Base-by-base conservation (phyloP, 805 yeast genomes). In the Wickerhamomyces canadensis region DNA sequence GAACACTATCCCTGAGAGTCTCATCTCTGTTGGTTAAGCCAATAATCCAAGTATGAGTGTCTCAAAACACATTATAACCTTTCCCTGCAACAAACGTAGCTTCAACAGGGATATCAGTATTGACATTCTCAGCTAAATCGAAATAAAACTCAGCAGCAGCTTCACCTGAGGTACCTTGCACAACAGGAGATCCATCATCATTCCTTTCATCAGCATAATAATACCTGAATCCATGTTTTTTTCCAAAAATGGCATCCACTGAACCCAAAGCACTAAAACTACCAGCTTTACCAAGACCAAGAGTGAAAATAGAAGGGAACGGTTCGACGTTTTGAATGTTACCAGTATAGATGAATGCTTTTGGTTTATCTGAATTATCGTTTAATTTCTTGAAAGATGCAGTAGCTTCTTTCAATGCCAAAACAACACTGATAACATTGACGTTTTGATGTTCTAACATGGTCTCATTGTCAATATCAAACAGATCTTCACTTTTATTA, bases 161-260 rank as follows among this genome's bases (percentile, higher is more conserved):
- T 10, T 21, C 28, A 31, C 32, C 32, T 16, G 27, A 13, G 16
- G 24, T 28, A 11, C 23, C 27, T 6, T n/a, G n/a, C 4, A 16
- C 3, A 17, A 23, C 31, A 4, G 32, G 32, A n/a, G 14, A 27
- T 27, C 39, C 35, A 7, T 36, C 19, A 8, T 13, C 19, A 17
- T 14, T 27, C 31, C 39, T 36, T 31, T 36, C 31, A 22, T 36
- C 39, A 5, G 35, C 39, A 22, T 27, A 36, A 22, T 27, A 36
- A 13, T 21, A 36, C 3, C 25, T 31, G 24, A 12, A 31, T 2
- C 39, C 39, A 23, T 35, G 13, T 14, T 13, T 27, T 16, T 26
- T 9, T 18, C 27, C 25, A 27, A 27, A 36, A 12, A 27, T 19
- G 7, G 11, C 27, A 17, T 31, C 28, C 12, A 32, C 35, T 26